Base-by-base conservation (phyloP, 1,284 basidiomycete species). In the Paramarasmius palmivorus region DNA sequence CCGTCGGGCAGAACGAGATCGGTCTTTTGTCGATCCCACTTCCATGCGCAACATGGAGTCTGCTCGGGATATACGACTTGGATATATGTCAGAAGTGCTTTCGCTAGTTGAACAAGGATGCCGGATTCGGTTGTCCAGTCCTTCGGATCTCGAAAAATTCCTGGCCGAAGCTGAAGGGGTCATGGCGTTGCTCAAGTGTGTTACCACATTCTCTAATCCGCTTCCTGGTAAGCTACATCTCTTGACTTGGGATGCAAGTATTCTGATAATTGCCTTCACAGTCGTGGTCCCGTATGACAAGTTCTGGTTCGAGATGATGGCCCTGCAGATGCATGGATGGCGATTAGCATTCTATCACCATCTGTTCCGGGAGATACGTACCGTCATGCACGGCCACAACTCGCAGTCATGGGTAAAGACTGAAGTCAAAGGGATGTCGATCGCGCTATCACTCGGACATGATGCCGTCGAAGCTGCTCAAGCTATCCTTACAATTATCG, bases 381-480 rank as follows among this genome's bases (percentile, higher is more conserved):
- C 42, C 17, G 59, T 61, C 2, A 64, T 71, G 42, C 60, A 55
- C 1, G 63, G 66, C 22, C 19, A 57, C 26, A 62, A 62, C 10
- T 52, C 42, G 14, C 58, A 55, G 36, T 61, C 65, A 3, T 76
- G 73, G 71, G 62, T 68, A 34, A 47, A 59, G 9, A 66, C 68
- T 23, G 64, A 69, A 35, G 64, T 65, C 47, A 66, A 66, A 41
- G 74, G 72, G 2, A 64, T 68, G 26, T 66, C 67, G 49, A 63
- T 73, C 25, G 66, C 68, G 1, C 53, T 66, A 10, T 63, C 56
- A 20, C 75, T 74, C 68, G 75, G 74, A 0, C 67, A 73, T 37
- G 75, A 78, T 37, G 69, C 71, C 1, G 56, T 78, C 12, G 52
- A 63, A 2, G 59, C 69, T 23, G 66, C 76, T 34, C 76, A 79